phyloP scores from a whole-genome alignment of 2,329 filamentous ascomycete species.

The Aspergillus hortae region DNA sequence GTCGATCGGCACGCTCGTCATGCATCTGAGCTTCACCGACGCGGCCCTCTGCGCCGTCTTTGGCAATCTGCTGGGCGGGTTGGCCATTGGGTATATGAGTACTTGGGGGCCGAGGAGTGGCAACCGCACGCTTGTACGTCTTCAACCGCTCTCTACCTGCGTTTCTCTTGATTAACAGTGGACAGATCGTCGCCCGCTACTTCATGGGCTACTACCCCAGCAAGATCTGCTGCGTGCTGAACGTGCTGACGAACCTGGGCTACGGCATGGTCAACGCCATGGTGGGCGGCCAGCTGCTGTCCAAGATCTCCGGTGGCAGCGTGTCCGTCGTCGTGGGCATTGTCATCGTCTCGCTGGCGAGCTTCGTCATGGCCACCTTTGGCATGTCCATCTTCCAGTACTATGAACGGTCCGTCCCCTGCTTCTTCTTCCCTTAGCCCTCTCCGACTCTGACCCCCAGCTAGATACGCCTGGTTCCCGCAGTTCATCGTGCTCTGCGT shows the following conservation, averaged over 20 bases:
- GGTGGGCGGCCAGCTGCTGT: slow-evolving; percentile 44
- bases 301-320: slow-evolving; percentile 35
- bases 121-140: slow-evolving; percentile 39
- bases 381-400: slow-evolving; percentile 42
- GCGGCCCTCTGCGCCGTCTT: slow-evolving; percentile 37
- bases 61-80: slow-evolving; percentile 32
- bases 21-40: slow-evolving; percentile 39
- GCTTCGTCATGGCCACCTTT: slow-evolving; percentile 35
- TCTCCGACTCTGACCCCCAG: not conserved
- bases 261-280: slow-evolving; percentile 43
- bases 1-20: slow-evolving; percentile 40
- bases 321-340: slow-evolving; percentile 40
- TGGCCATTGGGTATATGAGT: slow-evolving; percentile 39
- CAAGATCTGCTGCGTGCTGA: slow-evolving; percentile 38
- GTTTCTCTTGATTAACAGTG: not conserved
- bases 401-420: slow-evolving; percentile 37
- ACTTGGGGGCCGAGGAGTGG: slow-evolving; percentile 42
- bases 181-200: slow-evolving; percentile 38
- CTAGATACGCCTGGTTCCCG: slow-evolving; percentile 39
- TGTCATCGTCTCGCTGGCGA: slow-evolving; percentile 34
- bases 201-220: slow-evolving; percentile 44
- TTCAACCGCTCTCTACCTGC: not conserved
- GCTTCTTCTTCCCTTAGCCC: not conserved
- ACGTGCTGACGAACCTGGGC: slow-evolving; percentile 42
- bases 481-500: slow-evolving; percentile 40